Percentiles rank a stretch among this genome's conserved stretches.
phyloP scores from a whole-genome alignment of 108 stramenopile genomes.

The Mayamaea pseudoterrestris region DNA sequence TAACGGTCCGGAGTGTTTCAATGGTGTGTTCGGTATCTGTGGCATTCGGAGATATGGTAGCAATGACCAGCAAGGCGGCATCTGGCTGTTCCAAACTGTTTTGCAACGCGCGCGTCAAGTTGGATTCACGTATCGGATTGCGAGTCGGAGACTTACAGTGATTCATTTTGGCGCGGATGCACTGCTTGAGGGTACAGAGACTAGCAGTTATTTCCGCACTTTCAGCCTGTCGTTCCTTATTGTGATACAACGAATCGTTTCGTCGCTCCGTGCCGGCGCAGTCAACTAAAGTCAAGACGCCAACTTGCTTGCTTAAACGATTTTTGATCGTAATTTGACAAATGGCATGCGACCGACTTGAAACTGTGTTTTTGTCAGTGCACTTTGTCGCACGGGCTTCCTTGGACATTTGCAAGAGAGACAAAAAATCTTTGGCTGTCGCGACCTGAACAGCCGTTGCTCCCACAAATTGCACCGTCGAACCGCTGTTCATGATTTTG shows the following conservation, averaged over 20 bases:
- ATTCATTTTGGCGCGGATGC: constrained; percentile 41
- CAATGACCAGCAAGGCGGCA: constrained; percentile 23
- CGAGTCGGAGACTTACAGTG: constrained; percentile 24
- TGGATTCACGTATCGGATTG: no score
- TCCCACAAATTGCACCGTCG: neutral
- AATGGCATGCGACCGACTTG: constrained; percentile 6
- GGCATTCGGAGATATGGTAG: constrained; percentile 34
- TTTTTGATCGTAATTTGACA: neutral
- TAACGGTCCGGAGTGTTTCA: constrained; percentile 21
- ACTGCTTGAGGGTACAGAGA: constrained; percentile 62
- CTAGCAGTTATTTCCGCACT: constrained; percentile 67
- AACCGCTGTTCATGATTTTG: neutral
- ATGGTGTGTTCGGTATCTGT: constrained; percentile 41
- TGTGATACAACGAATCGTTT: constrained; percentile 44
- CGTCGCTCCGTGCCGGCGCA: constrained; percentile 70
- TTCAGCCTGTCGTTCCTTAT: constrained; percentile 36
- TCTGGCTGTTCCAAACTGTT: constrained; percentile 17
- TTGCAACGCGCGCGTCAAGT: constrained; percentile 44
- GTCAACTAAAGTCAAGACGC: constrained; percentile 55
- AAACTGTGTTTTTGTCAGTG: constrained; percentile 1
- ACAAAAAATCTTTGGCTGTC: neutral
- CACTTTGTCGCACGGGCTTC: neutral
- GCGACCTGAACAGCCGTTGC: neutral
- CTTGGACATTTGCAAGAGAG: neutral
- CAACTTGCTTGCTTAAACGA: no score